Percentiles rank a stretch among this genome's conserved stretches.
These are phyloP conservation scores for Boechera retrofracta DNA, from an alignment of 345 rosid genomes.

Conservation along the genomic window DNA sequence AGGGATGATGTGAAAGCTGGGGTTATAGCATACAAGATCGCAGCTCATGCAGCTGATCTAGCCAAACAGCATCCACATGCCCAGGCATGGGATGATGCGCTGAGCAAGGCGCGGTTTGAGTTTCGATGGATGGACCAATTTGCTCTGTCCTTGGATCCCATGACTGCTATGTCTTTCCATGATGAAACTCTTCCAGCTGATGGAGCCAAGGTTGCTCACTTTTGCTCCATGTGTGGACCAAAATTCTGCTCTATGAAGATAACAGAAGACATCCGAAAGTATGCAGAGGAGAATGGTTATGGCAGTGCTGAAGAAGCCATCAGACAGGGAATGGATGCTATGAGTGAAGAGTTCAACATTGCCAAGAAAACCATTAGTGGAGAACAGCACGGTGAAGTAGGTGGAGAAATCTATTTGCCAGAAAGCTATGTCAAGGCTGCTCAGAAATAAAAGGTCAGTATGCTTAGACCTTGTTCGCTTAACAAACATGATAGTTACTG, in stretches of 20 bases:
- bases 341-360: constrained; percentile 89
- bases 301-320: constrained; percentile 93
- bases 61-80: constrained; percentile 96
- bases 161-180: constrained; percentile 98
- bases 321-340: constrained; percentile 87
- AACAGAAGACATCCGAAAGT: constrained; percentile 96
- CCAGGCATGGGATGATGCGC: constrained; percentile 96
- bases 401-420: constrained; percentile 96
- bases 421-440: constrained; percentile 59
- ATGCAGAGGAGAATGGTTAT: constrained; percentile 96
- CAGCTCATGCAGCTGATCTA: constrained; percentile 98
- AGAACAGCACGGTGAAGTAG: constrained; percentile 95
- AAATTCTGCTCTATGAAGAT: constrained; percentile 99
- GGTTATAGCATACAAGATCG: constrained; percentile 94
- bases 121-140: constrained; percentile 99
- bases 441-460: constrained; percentile 59
- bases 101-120: constrained; percentile 96
- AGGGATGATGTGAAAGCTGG: constrained; percentile 98
- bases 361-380: constrained; percentile 93
- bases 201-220: constrained; percentile 98
- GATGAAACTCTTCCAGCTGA: constrained; percentile 97
- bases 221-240: constrained; percentile 99
- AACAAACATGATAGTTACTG: constrained; percentile 7
- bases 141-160: constrained; percentile 95
- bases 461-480: not conserved